Conservation (phyloP, 768 basidiomycete species). For the Mycena pura region DNA sequence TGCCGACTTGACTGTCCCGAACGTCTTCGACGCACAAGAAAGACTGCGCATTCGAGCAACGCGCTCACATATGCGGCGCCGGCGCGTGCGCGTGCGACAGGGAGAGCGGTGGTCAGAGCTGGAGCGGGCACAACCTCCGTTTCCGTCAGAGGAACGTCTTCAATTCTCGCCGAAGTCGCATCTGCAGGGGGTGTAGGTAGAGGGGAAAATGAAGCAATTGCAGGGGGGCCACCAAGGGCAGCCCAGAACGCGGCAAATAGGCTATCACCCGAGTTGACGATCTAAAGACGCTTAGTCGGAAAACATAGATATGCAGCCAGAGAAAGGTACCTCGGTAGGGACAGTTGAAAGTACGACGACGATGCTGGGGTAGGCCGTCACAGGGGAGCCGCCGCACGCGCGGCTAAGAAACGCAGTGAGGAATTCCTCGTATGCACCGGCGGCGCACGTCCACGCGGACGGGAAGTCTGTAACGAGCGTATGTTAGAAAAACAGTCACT, state of each 20-base stretch:
- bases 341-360: slow-evolving; percentile 85
- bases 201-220: background rate
- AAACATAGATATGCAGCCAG: too few species aligned
- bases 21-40: slow-evolving; percentile 10
- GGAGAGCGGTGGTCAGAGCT: slow-evolving; percentile 22
- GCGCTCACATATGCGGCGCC: slow-evolving; percentile 24
- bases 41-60: slow-evolving; percentile 23
- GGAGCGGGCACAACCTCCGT: too few species aligned
- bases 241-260: slow-evolving; percentile 81
- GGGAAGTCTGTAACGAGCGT: background rate
- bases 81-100: slow-evolving; percentile 19
- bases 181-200: background rate
- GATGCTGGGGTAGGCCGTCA: slow-evolving; percentile 82
- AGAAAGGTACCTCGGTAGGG: slow-evolving; percentile 47
- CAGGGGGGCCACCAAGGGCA: slow-evolving; percentile 61
- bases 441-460: slow-evolving; percentile 33
- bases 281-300: slow-evolving; percentile 26
- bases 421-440: slow-evolving; percentile 70
- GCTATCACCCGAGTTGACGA: slow-evolving; percentile 28
- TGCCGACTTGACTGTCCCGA: too few species aligned
- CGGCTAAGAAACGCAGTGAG: slow-evolving; percentile 71
- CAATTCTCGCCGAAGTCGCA: too few species aligned
- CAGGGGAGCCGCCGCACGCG: slow-evolving; percentile 81
- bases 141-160: too few species aligned
- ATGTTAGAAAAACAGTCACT: too few species aligned